phyloP scores from a whole-genome alignment of 805 yeast species.

The Cyberlindnera saturnus region DNA sequence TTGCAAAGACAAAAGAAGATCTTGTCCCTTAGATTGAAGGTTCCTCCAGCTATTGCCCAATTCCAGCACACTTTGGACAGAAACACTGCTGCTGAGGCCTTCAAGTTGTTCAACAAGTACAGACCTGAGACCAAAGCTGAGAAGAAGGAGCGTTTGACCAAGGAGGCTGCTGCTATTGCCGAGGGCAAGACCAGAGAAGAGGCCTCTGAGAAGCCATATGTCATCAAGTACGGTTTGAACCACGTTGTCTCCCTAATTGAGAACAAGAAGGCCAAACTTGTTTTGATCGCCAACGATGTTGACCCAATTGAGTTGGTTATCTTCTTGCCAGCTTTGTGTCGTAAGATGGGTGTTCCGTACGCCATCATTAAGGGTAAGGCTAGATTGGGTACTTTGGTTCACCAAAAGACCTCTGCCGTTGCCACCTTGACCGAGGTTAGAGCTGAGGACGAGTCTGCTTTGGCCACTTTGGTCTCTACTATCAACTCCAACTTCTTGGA shows the following conservation, averaged over 20 bases:
- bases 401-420: conserved; percentile 95
- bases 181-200: conserved; percentile 97
- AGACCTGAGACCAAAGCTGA: conserved; percentile 96
- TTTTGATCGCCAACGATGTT: conserved; percentile 96
- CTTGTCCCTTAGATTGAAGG: conserved; percentile 92
- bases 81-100: conserved; percentile 96
- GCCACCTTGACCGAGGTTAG: conserved; percentile 95
- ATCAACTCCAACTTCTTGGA: conserved; percentile 89
- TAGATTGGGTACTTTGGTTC: conserved; percentile 94
- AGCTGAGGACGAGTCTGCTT: conserved; percentile 91
- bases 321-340: conserved; percentile 97
- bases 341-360: conserved; percentile 99
- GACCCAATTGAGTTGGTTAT: conserved; percentile 98
- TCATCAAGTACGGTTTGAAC: conserved; percentile 97
- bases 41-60: conserved; percentile 97
- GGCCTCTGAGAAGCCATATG: conserved; percentile 94
- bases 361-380: conserved; percentile 98
- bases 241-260: conserved; percentile 96
- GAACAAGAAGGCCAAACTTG: conserved; percentile 98
- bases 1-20: conserved; percentile 99
- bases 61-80: conserved; percentile 95
- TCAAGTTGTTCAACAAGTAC: conserved; percentile 98
- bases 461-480: conserved; percentile 88
- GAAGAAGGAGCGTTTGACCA: conserved; percentile 98
- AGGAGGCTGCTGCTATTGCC: conserved; percentile 98